phyloP scores from a whole-genome alignment of 2,329 filamentous ascomycete genomes.

The Fusarium sp. region DNA sequence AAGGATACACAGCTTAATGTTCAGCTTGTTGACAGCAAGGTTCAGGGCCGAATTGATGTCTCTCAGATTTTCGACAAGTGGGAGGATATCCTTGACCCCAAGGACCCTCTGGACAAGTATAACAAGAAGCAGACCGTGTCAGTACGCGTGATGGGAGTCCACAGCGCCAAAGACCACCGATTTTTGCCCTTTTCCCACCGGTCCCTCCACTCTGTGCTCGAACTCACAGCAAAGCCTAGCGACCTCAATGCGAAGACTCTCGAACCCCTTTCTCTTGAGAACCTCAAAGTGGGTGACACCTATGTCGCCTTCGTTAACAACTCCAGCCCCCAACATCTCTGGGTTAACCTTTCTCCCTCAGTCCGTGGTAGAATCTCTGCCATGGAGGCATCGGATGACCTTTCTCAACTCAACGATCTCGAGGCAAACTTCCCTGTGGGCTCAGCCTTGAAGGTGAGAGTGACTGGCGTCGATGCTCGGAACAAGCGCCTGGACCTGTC shows the following conservation, averaged over 20 bases:
- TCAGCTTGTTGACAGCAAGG: constrained; percentile 73
- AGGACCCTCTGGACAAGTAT: constrained; percentile 79
- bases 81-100: constrained; percentile 86
- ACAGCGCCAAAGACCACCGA: constrained; percentile 88
- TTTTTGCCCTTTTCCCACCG: constrained; percentile 93
- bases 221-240: constrained; percentile 83
- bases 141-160: constrained; percentile 84
- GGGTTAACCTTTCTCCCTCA: constrained; percentile 90
- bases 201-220: constrained; percentile 81
- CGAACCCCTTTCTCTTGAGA: constrained; percentile 72
- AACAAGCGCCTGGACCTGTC: constrained; percentile 85
- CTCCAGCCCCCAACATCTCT: constrained; percentile 78
- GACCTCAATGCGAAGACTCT: constrained; percentile 60
- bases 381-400: constrained; percentile 87
- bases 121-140: constrained; percentile 74
- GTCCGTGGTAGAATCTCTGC: constrained; percentile 84
- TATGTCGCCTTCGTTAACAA: constrained; percentile 94
- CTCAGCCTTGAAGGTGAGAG: constrained; percentile 84
- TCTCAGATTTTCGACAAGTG: constrained; percentile 90
- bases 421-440: constrained; percentile 86
- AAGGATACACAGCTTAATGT: constrained; percentile 96
- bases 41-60: constrained; percentile 92
- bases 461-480: constrained; percentile 76
- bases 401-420: constrained; percentile 80
- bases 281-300: constrained; percentile 75